Evolutionary conservation across 1,139 yeast genomes (phyloP).

Genomic region (Yamadazyma oceani): DNA sequence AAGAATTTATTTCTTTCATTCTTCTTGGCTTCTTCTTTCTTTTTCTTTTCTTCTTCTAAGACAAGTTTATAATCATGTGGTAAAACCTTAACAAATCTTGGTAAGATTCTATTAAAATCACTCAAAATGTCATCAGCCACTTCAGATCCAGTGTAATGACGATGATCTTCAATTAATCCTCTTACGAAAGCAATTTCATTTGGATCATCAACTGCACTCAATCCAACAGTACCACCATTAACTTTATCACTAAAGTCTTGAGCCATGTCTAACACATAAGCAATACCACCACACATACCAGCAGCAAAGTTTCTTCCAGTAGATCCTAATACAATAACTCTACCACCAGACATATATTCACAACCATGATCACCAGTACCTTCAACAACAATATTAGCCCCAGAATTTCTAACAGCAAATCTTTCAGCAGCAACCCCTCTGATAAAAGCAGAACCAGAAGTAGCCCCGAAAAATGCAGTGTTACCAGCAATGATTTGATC

Average conservation of each 20-base stretch:
- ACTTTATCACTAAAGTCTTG: conserved; percentile 85
- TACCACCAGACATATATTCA: conserved; percentile 99
- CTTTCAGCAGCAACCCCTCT: conserved; percentile 99
- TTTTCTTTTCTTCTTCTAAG: conserved; percentile 72
- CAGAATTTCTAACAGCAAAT: conserved; percentile 97
- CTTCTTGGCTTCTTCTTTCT: conserved; percentile 67
- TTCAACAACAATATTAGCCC: conserved; percentile 95
- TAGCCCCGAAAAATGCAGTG: conserved; percentile 97
- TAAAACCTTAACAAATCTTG: conserved; percentile 89
- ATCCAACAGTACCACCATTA: conserved; percentile 79
- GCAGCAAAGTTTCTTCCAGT: conserved; percentile 98
- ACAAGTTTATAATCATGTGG: conserved; percentile 92
- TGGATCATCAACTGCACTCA: conserved; percentile 77
- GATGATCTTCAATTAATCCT: conserved; percentile 91
- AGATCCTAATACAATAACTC: conserved; percentile 87
- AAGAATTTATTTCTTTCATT: conserved; percentile 57
- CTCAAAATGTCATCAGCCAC: conserved; percentile 80
- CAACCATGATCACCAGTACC: conserved; percentile 99
- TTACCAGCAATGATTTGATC: conserved; percentile 97
- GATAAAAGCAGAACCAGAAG: conserved; percentile 90
- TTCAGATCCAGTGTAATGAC: conserved; percentile 91
- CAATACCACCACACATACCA: conserved; percentile 99
- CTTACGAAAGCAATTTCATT: conserved; percentile 92
- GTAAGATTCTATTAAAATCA: conserved; percentile 85
- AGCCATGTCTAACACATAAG: conserved; percentile 92